phyloP scores from a whole-genome alignment of 2,329 filamentous ascomycete genomes.

The Coniochaeta ligniaria region DNA sequence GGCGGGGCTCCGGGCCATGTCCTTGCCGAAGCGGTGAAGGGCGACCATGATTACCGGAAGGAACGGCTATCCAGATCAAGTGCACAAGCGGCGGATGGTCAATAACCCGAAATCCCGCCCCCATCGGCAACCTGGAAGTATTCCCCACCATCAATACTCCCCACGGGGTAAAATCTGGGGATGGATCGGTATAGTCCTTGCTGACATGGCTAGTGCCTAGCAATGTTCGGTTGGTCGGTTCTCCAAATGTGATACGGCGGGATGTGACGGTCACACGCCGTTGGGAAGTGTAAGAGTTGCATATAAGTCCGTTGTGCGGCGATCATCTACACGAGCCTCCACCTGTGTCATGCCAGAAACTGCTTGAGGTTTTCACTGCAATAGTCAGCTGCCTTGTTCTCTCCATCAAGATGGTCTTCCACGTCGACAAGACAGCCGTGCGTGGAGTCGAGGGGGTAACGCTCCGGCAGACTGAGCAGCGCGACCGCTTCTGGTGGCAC shows the following conservation, averaged over 20 bases:
- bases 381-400: background rate
- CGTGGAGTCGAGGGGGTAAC: background rate
- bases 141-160: background rate
- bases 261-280: background rate
- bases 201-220: background rate
- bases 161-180: background rate
- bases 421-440: background rate
- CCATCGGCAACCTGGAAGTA: background rate
- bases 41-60: background rate
- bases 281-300: background rate
- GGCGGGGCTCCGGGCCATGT: background rate
- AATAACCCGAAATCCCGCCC: background rate
- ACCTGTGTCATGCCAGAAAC: background rate
- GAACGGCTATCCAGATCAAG: background rate
- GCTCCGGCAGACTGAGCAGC: constrained; percentile 1
- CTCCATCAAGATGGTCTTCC: background rate
- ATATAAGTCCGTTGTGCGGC: background rate
- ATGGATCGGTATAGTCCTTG: background rate
- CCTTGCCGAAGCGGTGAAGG: background rate
- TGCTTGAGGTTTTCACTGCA: background rate
- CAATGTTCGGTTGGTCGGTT: background rate
- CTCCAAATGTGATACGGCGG: background rate
- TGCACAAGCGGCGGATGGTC: background rate
- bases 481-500: constrained; percentile 9
- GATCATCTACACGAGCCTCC: background rate